Evolutionary conservation across 805 yeast genomes (phyloP).

Genomic region (Naumovozyma baii): DNA sequence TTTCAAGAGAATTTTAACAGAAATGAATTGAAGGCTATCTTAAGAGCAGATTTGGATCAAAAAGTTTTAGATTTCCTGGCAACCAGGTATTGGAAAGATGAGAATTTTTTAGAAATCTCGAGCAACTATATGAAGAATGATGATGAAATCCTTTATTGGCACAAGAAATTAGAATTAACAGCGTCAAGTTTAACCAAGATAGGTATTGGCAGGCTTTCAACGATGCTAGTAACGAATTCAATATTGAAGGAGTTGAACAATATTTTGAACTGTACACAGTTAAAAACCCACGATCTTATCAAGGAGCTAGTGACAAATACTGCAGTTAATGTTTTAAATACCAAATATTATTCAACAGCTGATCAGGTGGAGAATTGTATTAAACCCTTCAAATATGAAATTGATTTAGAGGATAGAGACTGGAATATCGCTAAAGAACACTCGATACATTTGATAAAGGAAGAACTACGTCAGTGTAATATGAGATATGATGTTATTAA

Average conservation of each 20-base stretch:
- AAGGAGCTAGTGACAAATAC: conserved; percentile 75
- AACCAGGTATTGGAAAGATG: conserved; percentile 78
- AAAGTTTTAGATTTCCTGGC: conserved; percentile 79
- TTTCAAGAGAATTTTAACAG: conserved; percentile 75
- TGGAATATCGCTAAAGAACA: conserved; percentile 80
- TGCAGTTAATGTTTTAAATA: conserved; percentile 65
- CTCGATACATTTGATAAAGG: conserved; percentile 60
- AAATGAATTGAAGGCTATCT: conserved; percentile 64
- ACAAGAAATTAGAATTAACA: conserved; percentile 71
- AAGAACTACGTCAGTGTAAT: conserved; percentile 78
- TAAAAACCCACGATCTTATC: conserved; percentile 81
- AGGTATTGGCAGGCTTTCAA: conserved; percentile 88
- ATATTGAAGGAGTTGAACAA: conserved; percentile 67
- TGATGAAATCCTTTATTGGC: conserved; percentile 61
- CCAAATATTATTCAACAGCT: conserved; percentile 81
- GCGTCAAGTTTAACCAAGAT: conserved; percentile 78
- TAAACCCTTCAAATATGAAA: conserved; percentile 94
- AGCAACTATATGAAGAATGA: conserved; percentile 40
- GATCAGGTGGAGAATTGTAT: conserved; percentile 98
- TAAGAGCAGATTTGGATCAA: conserved; percentile 83
- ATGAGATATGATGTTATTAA: conserved; percentile 49
- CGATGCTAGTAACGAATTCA: conserved; percentile 72
- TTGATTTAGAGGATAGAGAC: conserved; percentile 91
- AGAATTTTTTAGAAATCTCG: conserved; percentile 41
- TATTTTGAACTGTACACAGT: conserved; percentile 62